Evolutionary conservation across 192 early-diverging fungal species (phyloP), one percentile per base, ranked within the genome.

Genomic region (Rhizophagus sp.): DNA sequence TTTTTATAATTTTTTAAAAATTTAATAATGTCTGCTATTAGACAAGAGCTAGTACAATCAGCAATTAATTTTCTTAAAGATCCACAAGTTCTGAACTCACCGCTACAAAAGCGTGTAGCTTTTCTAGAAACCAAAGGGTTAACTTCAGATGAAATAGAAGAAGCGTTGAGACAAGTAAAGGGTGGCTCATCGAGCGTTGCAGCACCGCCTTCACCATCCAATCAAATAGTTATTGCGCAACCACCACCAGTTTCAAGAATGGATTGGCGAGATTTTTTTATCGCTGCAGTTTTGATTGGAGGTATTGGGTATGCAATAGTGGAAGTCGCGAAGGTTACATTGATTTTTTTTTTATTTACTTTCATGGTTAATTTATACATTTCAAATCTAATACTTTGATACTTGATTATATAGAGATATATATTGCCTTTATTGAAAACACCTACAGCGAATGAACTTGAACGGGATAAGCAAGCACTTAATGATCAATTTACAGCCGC

Each of bases 41-140:
- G 94, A 62, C 91, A 93, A 83, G 93, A 95, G 75, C 85, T 95
- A 33, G 85, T 96, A 75, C 86, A 87, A 39, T 92, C 92, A 1
- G 98, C 98, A 5, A 93, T 98, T 79, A 93, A 93, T 70, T 99
- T 99, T 83, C 90, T 99, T 44, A 82, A 85, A 25, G 97, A 99
- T 85, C 93, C 97, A 52, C 96, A 97, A 80, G 97, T 99, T 17
- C 93, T 95, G 81, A 83, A 90, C 12, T 91, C 95, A 19, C 90
- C 98, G 1, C 83, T 99, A 27, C 95, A 95, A 44, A 97, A 98
- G 77, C 93, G 94, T 66, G 87, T 97, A 36, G 91, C 97, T n/a
- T 99, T 99, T 84, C 88, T 99, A 30, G 96, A 98, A 81, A 92
- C 92, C 62, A 99, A 99, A 87, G 98, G 98, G 0, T 84, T 99